phyloP scores from a whole-genome alignment of 148 eudicot species.

The Vaccinium corymbosum region DNA sequence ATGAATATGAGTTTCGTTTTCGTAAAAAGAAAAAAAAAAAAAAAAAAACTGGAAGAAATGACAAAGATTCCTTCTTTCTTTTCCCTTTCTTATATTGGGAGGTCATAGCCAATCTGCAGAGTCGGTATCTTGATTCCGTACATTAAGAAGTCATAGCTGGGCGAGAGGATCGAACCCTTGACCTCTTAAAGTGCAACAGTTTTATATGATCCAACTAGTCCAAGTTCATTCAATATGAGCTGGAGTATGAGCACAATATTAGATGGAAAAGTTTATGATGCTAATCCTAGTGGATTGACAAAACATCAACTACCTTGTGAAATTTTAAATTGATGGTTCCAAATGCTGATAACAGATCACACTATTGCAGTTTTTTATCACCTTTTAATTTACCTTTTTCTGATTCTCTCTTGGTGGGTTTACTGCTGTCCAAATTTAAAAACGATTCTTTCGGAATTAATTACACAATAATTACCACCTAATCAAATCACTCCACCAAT shows the following conservation, averaged over 20 bases:
- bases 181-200: neutral
- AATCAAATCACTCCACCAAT: neutral
- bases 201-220: neutral
- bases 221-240: neutral
- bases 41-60: too few relatives aligned
- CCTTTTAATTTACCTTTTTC: conserved; percentile 10
- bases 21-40: too few relatives aligned
- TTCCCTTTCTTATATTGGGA: neutral
- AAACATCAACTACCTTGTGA: neutral
- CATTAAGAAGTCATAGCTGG: neutral
- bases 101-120: neutral
- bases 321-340: neutral
- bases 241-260: neutral
- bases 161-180: neutral
- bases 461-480: neutral
- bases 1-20: too few relatives aligned
- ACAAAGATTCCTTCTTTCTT: too few relatives aligned
- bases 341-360: neutral
- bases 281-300: neutral
- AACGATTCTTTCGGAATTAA: neutral
- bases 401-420: conserved; percentile 13
- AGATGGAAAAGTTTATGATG: neutral
- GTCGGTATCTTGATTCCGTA: neutral
- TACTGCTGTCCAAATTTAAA: neutral
- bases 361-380: conserved; percentile 6